Conservation (phyloP, 495 filamentous ascomycete species). For the Podospora pseudopauciseta region DNA sequence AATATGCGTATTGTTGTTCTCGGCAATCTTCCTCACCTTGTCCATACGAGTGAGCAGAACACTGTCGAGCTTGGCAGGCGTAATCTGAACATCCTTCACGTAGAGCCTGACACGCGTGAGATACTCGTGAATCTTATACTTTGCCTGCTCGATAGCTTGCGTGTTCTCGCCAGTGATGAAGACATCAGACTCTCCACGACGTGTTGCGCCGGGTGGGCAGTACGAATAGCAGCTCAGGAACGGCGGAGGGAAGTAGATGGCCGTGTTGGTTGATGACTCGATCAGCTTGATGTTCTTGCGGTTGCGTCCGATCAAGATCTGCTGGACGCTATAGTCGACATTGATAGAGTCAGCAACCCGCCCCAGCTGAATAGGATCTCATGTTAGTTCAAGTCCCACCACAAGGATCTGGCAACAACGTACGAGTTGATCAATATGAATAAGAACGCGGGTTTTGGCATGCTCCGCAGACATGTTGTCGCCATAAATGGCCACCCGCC, state of each 20-base stretch:
- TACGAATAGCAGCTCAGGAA: conserved; percentile 89
- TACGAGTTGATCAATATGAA: conserved; percentile 97
- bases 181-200: conserved; percentile 81
- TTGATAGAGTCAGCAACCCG: conserved; percentile 77
- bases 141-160: conserved; percentile 77
- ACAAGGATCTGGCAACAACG: conserved; percentile 30
- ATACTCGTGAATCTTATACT: conserved; percentile 80
- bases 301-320: conserved; percentile 82
- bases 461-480: conserved; percentile 94
- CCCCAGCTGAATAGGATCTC: conserved; percentile 60
- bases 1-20: conserved; percentile 90
- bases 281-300: conserved; percentile 96
- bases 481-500: conserved; percentile 89
- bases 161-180: conserved; percentile 86
- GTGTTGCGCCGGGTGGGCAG: conserved; percentile 69
- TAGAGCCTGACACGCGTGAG: conserved; percentile 73
- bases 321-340: conserved; percentile 83
- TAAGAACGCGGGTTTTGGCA: conserved; percentile 90
- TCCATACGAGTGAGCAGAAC: conserved; percentile 87
- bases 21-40: conserved; percentile 96
- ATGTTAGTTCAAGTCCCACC: conserved; percentile 5
- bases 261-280: conserved; percentile 87
- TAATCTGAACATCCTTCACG: conserved; percentile 84
- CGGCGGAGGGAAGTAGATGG: conserved; percentile 94
- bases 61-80: conserved; percentile 86